Base-by-base conservation (phyloP, 2,329 filamentous ascomycete genomes). In the Epichloe sibirici region DNA sequence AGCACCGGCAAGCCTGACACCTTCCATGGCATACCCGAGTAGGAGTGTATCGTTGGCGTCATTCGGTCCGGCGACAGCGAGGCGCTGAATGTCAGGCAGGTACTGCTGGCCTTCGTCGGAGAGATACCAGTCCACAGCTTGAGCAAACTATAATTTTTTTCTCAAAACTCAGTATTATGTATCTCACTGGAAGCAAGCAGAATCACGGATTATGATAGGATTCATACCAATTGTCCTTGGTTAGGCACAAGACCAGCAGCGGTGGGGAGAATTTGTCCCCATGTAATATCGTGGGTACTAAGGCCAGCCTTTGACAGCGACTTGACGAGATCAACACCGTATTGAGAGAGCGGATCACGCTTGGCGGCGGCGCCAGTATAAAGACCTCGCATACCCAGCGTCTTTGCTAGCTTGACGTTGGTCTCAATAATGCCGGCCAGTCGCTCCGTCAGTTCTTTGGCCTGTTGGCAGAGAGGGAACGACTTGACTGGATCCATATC, bases 91-190 rank as follows among this genome's bases (percentile, higher is more conserved):
- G 44, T 82, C 78, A 0, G 77, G 71, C 0, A 86, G 66, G 60
- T 88, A 72, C 12, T 70, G 58, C 51, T 72, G 67, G 58, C 80
- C 78, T 35, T 77, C 68, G 3, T 75, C 70, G 0, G 78, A 77
- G 5, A 90, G 74, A 62, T 86, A 90, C 68, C 79, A 89, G 63
- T 90, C 85, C 17, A 89, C 72, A 2, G 85, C 75, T 69, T 87
- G 83, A 1, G 83, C 80, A 62, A 90, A 88, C 74, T 82, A 55
- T 45, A 5, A n/a, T 5, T 35, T 25, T 7, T 23, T 9, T 8
- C 15, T 47, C 13, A n/a, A 11, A 12, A 21, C 35, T 45, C 23
- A 38, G 11, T 9, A 28, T n/a, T 13, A n/a, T n/a, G 21, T 15
- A 38, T 31, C 9, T 31, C 31, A 31, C 9, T 31, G 31, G 31